These are phyloP conservation scores for Crucihimalaya himalaica DNA, from an alignment of 345 rosid genomes.

Conservation along the genomic window DNA sequence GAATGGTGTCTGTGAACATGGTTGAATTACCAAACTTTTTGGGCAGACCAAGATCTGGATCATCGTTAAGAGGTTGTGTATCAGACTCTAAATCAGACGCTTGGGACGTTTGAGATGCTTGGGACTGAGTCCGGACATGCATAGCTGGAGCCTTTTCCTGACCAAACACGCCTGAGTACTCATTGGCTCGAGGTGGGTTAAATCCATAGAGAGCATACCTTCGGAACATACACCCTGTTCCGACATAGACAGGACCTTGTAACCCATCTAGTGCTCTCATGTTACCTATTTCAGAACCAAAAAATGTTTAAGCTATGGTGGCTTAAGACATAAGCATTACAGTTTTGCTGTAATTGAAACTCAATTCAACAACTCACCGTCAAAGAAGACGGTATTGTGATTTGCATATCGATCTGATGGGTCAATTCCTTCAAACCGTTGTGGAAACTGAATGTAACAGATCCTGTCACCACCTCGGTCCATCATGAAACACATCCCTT, in stretches of 20 bases:
- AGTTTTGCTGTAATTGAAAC: neutral
- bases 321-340: constrained; percentile 7
- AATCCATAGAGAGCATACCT: constrained; percentile 89
- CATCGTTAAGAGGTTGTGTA: constrained; percentile 60
- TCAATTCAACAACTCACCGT: constrained; percentile 43
- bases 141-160: constrained; percentile 53
- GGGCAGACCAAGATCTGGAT: constrained; percentile 78
- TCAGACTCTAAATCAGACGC: constrained; percentile 53
- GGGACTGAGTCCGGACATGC: constrained; percentile 37
- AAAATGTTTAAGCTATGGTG: neutral
- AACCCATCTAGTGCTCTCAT: constrained; percentile 96
- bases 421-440: constrained; percentile 93
- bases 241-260: constrained; percentile 93
- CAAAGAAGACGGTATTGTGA: constrained; percentile 89
- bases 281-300: constrained; percentile 47
- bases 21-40: constrained; percentile 74
- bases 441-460: constrained; percentile 92
- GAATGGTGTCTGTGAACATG: constrained; percentile 71
- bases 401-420: constrained; percentile 94
- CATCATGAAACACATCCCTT: constrained; percentile 99
- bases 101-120: constrained; percentile 38
- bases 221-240: constrained; percentile 95
- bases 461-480: constrained; percentile 93
- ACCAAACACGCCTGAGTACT: constrained; percentile 72
- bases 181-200: constrained; percentile 89